These are phyloP conservation scores for Acacia confusa DNA, from an alignment of 306 rosid genomes.

Conservation along the genomic window DNA sequence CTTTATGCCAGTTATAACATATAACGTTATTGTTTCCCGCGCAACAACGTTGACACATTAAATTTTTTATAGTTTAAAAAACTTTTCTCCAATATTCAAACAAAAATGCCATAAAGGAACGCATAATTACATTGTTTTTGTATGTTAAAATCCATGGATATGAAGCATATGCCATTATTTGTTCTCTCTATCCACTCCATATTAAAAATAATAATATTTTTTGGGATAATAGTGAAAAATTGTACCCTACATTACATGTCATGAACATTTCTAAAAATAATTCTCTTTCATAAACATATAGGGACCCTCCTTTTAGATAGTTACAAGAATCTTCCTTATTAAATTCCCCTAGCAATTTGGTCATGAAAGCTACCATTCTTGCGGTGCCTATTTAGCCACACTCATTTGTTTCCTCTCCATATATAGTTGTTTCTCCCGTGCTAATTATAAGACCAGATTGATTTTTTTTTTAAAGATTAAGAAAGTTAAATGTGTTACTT, in stretches of 20 bases:
- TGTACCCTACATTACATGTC: rapidly evolving
- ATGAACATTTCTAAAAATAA: background rate
- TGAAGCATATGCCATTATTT: background rate
- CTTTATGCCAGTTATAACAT: too few species aligned
- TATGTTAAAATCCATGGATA: background rate
- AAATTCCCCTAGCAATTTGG: background rate
- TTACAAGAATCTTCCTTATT: slow-evolving; percentile 7
- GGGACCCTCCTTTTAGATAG: slow-evolving; percentile 15
- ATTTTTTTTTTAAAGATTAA: too few species aligned
- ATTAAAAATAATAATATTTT: background rate
- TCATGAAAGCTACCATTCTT: slow-evolving; percentile 5
- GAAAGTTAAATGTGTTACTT: too few species aligned
- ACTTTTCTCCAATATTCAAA: background rate
- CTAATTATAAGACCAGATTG: too few species aligned
- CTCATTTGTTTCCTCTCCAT: background rate
- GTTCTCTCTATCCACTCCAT: background rate
- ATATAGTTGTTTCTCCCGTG: too few species aligned
- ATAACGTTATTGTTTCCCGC: background rate
- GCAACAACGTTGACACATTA: background rate
- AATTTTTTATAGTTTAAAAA: background rate
- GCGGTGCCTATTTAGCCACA: background rate
- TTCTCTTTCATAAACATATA: background rate
- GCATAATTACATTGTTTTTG: background rate
- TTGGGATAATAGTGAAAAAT: background rate
- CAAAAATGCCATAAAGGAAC: background rate